Base-by-base conservation (phyloP, 306 rosid genomes). In the Parietaria judaica region DNA sequence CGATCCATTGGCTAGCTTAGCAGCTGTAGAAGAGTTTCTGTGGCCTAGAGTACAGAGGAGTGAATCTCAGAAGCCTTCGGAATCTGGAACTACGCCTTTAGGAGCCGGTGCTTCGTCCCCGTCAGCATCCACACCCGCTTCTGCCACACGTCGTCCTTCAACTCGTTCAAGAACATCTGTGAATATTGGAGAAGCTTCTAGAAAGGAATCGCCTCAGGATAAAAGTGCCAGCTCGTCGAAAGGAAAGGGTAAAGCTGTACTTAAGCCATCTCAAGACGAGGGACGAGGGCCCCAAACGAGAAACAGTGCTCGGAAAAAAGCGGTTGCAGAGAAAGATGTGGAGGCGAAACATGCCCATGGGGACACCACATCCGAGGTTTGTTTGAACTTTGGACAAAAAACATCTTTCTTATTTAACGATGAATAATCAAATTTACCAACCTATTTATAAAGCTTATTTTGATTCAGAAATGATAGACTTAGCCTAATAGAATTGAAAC, bases 321-420 rank as follows among this genome's bases (percentile, higher is more conserved):
- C 89, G 71, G 88, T 86, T 61, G 69, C 86, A 50, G 88, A 86
- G 80, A 88, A 94, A 79, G 99, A 94, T 67, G 77, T 86, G 58
- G 90, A 77, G 62, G 64, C 75, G 79, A 88, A 94, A 67, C 84
- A 88, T 64, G 79, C 68, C 50, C 78, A 74, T 58, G 97, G 89
- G 70, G 97, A 94, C 77, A 86, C 97, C 62, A 88, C 97, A 39
- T 94, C 99, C 61, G 99, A 94, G 99, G 99, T 94, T 74, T 72
- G 77, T 66, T 48, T n/a, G 8, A 58, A 63, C 45, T 15, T 53
- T 8, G 3, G 31, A 23, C 46, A 56, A 23, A 23, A 23, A 23
- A 23, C 31, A 23, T 0, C 2, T 1, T 2, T 23, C 31, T 23
- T 23, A 23, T 23, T 23, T 23, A 23, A 23, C 31, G 31, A 23